Conservation (phyloP, 2,329 filamentous ascomycete genomes). For the Monilinia fructicola region DNA sequence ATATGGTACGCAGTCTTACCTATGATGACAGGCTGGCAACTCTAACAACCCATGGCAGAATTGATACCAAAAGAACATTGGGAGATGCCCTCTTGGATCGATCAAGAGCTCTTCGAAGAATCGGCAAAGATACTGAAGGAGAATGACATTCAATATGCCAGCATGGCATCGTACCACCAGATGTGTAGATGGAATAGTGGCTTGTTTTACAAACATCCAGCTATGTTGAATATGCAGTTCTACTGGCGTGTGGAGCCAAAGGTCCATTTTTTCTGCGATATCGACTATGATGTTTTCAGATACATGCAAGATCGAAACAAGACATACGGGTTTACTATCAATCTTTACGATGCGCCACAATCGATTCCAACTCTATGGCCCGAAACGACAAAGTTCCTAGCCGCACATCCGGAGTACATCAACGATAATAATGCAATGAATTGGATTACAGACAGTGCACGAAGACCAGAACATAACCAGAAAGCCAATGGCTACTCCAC, state of each 20-base stretch:
- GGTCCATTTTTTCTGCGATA: slow-evolving; percentile 97
- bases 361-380: slow-evolving; percentile 90
- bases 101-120: slow-evolving; percentile 79
- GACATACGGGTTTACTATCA: slow-evolving; percentile 98
- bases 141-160: slow-evolving; percentile 85
- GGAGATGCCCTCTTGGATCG: slow-evolving; percentile 90
- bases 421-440: slow-evolving; percentile 80
- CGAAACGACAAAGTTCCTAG: slow-evolving; percentile 88
- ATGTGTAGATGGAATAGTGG: slow-evolving; percentile 99
- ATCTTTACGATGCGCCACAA: slow-evolving; percentile 86
- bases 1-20: slow-evolving; percentile 61
- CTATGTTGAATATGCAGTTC: slow-evolving; percentile 76
- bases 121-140: slow-evolving; percentile 81
- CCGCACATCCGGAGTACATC: slow-evolving; percentile 77
- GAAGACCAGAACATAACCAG: slow-evolving; percentile 75
- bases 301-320: slow-evolving; percentile 99
- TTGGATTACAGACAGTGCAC: slow-evolving; percentile 78
- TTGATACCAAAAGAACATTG: slow-evolving; percentile 93
- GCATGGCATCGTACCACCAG: slow-evolving; percentile 89
- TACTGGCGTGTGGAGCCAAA: slow-evolving; percentile 99
- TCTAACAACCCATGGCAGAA: slow-evolving; percentile 52
- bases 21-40: slow-evolving; percentile 27
- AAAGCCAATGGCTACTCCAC: slow-evolving; percentile 93
- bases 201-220: slow-evolving; percentile 95
- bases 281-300: slow-evolving; percentile 97